Conservation (phyloP, 2,329 filamentous ascomycete species). For the Fusarium penzigii region DNA sequence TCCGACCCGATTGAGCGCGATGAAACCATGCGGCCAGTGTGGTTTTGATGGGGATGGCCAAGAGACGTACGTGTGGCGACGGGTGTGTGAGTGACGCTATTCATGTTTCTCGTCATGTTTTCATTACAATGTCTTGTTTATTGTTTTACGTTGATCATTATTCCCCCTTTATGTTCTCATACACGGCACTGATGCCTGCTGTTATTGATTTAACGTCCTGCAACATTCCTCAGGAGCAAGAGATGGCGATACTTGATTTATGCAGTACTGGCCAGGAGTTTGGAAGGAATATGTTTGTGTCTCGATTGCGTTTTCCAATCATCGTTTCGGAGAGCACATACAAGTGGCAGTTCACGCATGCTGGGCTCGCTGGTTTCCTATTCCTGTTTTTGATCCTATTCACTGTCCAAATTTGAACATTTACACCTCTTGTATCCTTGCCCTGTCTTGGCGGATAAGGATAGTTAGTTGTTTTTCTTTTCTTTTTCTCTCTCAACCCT, state of each 20-base stretch:
- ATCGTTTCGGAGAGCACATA: conserved; percentile 25
- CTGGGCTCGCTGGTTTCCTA: conserved; percentile 15
- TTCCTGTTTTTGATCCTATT: background rate
- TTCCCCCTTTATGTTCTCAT: conserved; percentile 27
- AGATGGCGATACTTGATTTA: conserved; percentile 22
- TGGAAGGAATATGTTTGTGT: conserved; percentile 22
- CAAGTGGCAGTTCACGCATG: conserved; percentile 28
- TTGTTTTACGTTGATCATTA: conserved; percentile 19
- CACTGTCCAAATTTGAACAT: background rate
- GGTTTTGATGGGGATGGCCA: conserved; percentile 13
- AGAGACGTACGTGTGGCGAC: background rate
- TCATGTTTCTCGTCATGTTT: conserved; percentile 28
- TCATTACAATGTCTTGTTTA: conserved; percentile 20
- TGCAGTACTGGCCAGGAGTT: conserved; percentile 35
- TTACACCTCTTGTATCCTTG: background rate
- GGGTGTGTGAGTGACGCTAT: conserved; percentile 17
- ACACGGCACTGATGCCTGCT: background rate
- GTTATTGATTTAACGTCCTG: background rate
- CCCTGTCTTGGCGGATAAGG: no score
- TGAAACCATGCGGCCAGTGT: conserved; percentile 7
- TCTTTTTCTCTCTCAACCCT: conserved; percentile 23
- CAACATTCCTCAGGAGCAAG: conserved; percentile 11
- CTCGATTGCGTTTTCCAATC: conserved; percentile 12
- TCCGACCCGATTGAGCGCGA: conserved; percentile 10
- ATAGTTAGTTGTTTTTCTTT: conserved; percentile 19